These are phyloP conservation scores for Cunninghamia lanceolata DNA, from an alignment of 75 land plant species.

Conservation along the genomic window DNA sequence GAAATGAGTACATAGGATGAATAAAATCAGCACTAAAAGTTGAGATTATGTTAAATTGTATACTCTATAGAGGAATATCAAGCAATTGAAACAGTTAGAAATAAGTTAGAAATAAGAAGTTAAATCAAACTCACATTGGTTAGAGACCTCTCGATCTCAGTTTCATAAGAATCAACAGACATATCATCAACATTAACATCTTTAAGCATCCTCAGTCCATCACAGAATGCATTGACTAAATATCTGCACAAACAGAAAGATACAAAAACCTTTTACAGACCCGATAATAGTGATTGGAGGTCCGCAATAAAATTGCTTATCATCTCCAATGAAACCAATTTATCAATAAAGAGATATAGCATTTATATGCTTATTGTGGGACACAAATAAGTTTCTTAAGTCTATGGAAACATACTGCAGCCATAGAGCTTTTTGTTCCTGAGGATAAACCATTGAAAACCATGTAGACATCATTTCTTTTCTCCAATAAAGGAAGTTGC, in stretches of 20 bases:
- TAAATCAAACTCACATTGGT: slow-evolving; percentile 24
- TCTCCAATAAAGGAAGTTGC: slow-evolving; percentile 53
- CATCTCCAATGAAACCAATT: background rate
- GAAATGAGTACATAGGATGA: slow-evolving; percentile 8
- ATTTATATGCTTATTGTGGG: background rate
- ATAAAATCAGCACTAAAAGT: background rate
- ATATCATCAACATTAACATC: slow-evolving; percentile 29
- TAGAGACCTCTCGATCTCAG: slow-evolving; percentile 31
- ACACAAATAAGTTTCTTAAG: background rate
- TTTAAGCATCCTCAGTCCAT: slow-evolving; percentile 45
- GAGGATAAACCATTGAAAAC: slow-evolving; percentile 43
- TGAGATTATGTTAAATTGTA: background rate
- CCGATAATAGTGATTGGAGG: background rate
- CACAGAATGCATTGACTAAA: slow-evolving; percentile 40
- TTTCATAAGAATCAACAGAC: slow-evolving; percentile 31
- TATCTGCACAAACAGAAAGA: slow-evolving; percentile 18
- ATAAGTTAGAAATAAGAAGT: background rate
- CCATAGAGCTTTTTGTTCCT: slow-evolving; percentile 29
- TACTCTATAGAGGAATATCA: background rate
- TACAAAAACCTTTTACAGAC: background rate
- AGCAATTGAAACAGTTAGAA: slow-evolving; percentile 11
- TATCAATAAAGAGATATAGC: background rate
- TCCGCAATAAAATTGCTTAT: background rate
- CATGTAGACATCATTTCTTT: slow-evolving; percentile 49
- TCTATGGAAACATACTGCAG: slow-evolving; percentile 36